Evolutionary conservation across 805 yeast species (phyloP), one percentile per base, ranked within the genome.

Genomic region (Metschnikowia cubensis): DNA sequence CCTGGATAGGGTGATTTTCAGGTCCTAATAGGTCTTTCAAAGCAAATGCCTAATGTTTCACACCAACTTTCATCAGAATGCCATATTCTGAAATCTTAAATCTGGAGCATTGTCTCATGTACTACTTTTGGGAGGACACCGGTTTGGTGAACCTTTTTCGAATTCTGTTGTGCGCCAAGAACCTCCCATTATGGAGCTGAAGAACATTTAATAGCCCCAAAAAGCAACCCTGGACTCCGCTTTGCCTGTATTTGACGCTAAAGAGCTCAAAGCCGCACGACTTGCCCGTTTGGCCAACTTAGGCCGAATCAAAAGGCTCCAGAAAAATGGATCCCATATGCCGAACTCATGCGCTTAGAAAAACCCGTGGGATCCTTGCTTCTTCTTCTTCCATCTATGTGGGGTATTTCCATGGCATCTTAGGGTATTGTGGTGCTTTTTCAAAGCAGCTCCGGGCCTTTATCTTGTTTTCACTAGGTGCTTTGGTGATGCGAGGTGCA

Each of bases 311-410:
- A 72, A 82, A 1, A 73, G 75, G 33, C 74, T 94, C 21, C 98
- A 0, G 75, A 72, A 38, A 75, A 75, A 50, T 75, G 84, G 82
- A 84, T 88, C 41, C 98, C 99, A 0, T 94, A 90, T 64, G 96
- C 96, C 39, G 96, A 89, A 62, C 72, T 94, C 49, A 84, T 90
- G 87, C 76, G 99, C 49, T 67, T 92, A 49, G 99, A 94, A 63
- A 89, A 89, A 59, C 99, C 99, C 0, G 95, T 87, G n/a, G 99
- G 99, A 0, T 87, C 97, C 0, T 82, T 89, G 77, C 72, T 92
- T 25, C 71, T 94, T 38, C 81, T 81, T 52, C 73, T 89, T 43
- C 99, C 99, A 0, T 85, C 96, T 46, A 80, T 89, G 41, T 94
- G 98, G 98, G 86, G 96, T 10, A 85, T 94, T 48, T 76, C 92